Evolutionary conservation across 805 yeast species (phyloP).

Genomic region (Yarrowia sp.): DNA sequence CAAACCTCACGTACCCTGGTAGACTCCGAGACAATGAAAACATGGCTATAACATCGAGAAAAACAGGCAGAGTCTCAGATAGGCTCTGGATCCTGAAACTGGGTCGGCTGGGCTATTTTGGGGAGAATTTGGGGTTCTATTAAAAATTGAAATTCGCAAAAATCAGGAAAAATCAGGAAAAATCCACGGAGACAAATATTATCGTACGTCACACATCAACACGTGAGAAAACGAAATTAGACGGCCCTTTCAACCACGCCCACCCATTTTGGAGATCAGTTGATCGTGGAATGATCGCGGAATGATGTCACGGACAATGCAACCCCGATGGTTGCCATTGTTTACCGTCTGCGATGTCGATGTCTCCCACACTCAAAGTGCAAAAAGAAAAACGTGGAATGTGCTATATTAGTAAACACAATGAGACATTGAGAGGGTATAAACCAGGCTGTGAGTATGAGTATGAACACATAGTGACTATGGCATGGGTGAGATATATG

Average conservation of each 20-base stretch:
- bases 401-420: background rate
- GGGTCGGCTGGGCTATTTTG: background rate
- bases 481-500: too few species aligned
- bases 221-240: too few species aligned
- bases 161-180: background rate
- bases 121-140: background rate
- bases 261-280: slow-evolving; percentile 2
- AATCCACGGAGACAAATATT: background rate
- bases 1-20: too few species aligned
- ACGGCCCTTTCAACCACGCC: background rate
- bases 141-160: background rate
- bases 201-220: background rate
- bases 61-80: background rate
- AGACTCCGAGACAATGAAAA: background rate
- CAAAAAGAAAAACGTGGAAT: background rate
- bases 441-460: too few species aligned
- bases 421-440: too few species aligned
- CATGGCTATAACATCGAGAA: background rate
- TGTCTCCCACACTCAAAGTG: background rate
- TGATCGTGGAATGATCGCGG: slow-evolving; percentile 11
- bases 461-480: too few species aligned
- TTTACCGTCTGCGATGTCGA: slow-evolving; percentile 19
- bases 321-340: slow-evolving; percentile 20
- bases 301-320: slow-evolving; percentile 4
- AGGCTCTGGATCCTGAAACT: background rate